A percentile compares a stretch with the other conserved stretches of the same genome.
phyloP scores from a whole-genome alignment of 2,329 filamentous ascomycete species.

The Zasmidium angulare region DNA sequence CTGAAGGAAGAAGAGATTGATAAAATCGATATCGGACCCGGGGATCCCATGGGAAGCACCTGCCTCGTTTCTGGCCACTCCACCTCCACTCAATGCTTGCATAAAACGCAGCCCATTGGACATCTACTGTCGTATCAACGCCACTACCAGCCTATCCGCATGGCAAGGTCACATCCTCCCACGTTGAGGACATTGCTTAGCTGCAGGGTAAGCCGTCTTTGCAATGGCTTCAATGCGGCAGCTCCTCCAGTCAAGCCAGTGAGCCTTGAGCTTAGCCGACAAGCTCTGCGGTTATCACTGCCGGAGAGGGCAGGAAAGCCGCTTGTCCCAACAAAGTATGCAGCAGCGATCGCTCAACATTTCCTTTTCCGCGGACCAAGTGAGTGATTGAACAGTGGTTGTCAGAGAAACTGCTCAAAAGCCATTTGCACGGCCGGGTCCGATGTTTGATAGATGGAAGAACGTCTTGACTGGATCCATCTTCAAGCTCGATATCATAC shows the following conservation, averaged over 20 bases:
- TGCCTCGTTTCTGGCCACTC: constrained; percentile 2
- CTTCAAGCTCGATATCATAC: too few species aligned
- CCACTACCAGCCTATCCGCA: not conserved
- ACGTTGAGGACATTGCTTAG: constrained; percentile 4
- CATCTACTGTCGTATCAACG: not conserved
- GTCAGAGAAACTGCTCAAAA: not conserved
- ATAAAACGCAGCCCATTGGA: not conserved
- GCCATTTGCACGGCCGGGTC: not conserved
- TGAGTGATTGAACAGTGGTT: not conserved
- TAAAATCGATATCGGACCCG: not conserved
- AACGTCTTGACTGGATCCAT: too few species aligned
- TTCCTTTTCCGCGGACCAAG: constrained; percentile 18
- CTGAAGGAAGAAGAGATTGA: not conserved
- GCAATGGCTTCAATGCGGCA: not conserved
- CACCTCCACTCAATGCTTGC: not conserved
- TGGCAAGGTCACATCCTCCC: not conserved
- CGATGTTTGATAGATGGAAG: not conserved
- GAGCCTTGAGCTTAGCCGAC: constrained; percentile 2
- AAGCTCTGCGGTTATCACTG: constrained; percentile 15
- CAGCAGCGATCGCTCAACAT: constrained; percentile 17
- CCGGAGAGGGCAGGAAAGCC: constrained; percentile 12
- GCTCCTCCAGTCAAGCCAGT: not conserved
- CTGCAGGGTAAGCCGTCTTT: constrained; percentile 3
- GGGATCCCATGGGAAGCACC: not conserved
- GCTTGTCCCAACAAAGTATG: constrained; percentile 20